Conservation (phyloP, 1,284 basidiomycete species). For the Melampsora larici-populina region DNA sequence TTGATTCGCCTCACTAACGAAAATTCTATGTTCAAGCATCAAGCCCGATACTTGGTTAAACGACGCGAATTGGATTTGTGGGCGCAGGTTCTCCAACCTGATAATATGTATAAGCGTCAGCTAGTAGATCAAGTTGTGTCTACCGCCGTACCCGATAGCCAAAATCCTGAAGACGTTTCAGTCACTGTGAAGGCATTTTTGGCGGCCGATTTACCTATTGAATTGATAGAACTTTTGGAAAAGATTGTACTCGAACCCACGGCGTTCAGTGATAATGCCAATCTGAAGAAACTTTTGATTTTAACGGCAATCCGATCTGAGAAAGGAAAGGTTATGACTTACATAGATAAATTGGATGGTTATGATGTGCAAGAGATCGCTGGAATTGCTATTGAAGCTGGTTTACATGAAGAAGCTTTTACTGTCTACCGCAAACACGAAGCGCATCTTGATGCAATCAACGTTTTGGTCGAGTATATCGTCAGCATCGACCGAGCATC, state of each 20-base stretch:
- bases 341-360: conserved; percentile 95
- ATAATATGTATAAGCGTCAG: conserved; percentile 87
- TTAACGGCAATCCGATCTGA: conserved; percentile 95
- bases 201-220: conserved; percentile 91
- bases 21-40: conserved; percentile 99
- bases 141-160: conserved; percentile 93
- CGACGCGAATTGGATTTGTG: conserved; percentile 92
- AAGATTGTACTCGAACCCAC: conserved; percentile 98
- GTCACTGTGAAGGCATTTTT: conserved; percentile 99
- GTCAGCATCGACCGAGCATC: conserved; percentile 95
- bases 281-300: conserved; percentile 88
- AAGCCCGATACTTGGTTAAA: conserved; percentile 96
- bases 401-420: conserved; percentile 93
- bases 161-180: conserved; percentile 97
- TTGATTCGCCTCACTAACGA: conserved; percentile 96
- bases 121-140: conserved; percentile 94
- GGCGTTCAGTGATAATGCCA: conserved; percentile 95
- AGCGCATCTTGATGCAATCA: conserved; percentile 89
- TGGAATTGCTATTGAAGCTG: conserved; percentile 93
- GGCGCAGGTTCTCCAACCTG: conserved; percentile 85
- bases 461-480: conserved; percentile 95
- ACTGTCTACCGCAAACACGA: conserved; percentile 94
- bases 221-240: conserved; percentile 95
- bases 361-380: conserved; percentile 95
- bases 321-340: conserved; percentile 96